Evolutionary conservation across 441 rosid species (phyloP), one percentile per base, ranked within the genome.

Genomic region (Populus hybrid): DNA sequence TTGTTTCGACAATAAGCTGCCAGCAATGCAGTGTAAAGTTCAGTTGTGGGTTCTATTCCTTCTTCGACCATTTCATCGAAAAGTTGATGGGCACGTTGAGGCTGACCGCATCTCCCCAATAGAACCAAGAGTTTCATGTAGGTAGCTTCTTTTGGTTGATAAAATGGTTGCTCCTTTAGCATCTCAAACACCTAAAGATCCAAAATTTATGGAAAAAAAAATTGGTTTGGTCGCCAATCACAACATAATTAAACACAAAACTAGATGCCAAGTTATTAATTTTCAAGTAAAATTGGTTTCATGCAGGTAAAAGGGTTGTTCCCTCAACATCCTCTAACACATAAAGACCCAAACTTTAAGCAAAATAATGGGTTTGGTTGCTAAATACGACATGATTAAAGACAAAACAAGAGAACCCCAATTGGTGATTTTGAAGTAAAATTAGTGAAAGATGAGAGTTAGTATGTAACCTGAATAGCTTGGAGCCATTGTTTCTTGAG

Each of bases 71-170:
- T 95, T 84, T 87, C 84, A 28, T 92, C 90, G 80, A 95, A 95
- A 26, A 95, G 84, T 81, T 89, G 90, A 40, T 72, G 89, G 73
- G 97, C 95, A 75, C 82, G 90, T 6, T 67, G 83, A 0, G 93
- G 90, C 74, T 92, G 95, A 46, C 92, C 90, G 0, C 85, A 91
- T 85, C 79, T 92, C 9, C 97, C 97, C 14, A 91, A 78, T 30
- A 92, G 90, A 81, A 95, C 90, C 32, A 93, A 84, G 32, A 95
- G 90, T 79, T 93, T 95, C 93, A 91, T 89, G 83, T 91, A 93
- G 78, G 93, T 93, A 59, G 92, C 93, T 88, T 90, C 94, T 82
- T 90, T 92, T 10, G 99, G 97, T 11, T 87, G 87, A 78, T 95
- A 90, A 85, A 90, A 95, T 0, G 92, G 89, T 70, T 94, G 97